A percentile compares a stretch with the other conserved stretches of the same genome.
phyloP scores from a whole-genome alignment of 1,284 basidiomycete genomes.

The Cutaneotrichosporon mucoides region DNA sequence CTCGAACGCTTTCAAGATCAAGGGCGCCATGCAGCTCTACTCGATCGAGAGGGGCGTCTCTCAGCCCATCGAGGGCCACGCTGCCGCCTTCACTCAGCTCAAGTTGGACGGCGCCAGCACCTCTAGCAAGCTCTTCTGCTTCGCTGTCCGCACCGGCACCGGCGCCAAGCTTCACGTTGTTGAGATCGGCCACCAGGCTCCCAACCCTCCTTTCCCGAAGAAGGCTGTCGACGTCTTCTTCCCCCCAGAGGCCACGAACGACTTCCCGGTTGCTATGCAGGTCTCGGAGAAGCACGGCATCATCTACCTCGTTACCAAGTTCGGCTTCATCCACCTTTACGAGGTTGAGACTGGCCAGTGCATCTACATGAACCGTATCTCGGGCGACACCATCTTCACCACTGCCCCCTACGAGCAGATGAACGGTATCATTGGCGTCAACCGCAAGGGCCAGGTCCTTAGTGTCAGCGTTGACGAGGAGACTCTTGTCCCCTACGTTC shows the following conservation, averaged over 20 bases:
- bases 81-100: slow-evolving; percentile 90
- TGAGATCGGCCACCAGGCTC: slow-evolving; percentile 93
- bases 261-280: slow-evolving; percentile 99
- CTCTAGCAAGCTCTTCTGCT: slow-evolving; percentile 89
- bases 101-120: slow-evolving; percentile 80
- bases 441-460: slow-evolving; percentile 98
- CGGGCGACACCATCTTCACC: slow-evolving; percentile 98
- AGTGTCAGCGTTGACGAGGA: slow-evolving; percentile 96
- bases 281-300: slow-evolving; percentile 97
- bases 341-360: slow-evolving; percentile 98
- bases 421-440: slow-evolving; percentile 97
- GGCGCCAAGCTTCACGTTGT: slow-evolving; percentile 99
- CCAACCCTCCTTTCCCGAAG: slow-evolving; percentile 95
- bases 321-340: slow-evolving; percentile 99
- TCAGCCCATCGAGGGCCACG: slow-evolving; percentile 98
- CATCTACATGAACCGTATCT: slow-evolving; percentile 99
- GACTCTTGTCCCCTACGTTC: slow-evolving; percentile 92
- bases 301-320: slow-evolving; percentile 97
- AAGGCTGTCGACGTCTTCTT: slow-evolving; percentile 99
- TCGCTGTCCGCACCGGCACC: slow-evolving; percentile 89
- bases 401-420: slow-evolving; percentile 93
- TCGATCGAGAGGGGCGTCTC: slow-evolving; percentile 75
- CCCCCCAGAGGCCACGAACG: slow-evolving; percentile 95
- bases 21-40: slow-evolving; percentile 94
- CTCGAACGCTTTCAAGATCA: slow-evolving; percentile 94